Base-by-base conservation (phyloP, 805 yeast species). In the Suhomyces sp. region DNA sequence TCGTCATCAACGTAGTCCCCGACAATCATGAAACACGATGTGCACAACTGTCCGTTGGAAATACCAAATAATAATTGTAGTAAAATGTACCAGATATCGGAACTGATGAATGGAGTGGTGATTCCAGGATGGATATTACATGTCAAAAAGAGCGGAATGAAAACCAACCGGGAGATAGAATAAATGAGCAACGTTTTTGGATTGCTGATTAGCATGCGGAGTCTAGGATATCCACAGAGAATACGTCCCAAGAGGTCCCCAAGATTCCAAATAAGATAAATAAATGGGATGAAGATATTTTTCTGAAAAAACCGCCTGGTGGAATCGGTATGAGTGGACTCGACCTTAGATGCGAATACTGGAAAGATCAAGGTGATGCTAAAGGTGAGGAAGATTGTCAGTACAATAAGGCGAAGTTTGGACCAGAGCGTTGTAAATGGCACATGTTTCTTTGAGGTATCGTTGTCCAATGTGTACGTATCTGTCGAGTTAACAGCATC, bases 191-290 rank as follows among this genome's bases (percentile, higher is more conserved):
- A 58, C 10, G 54, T 58, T 5, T 46, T 39, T 12, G 79, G 77
- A 20, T 59, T 58, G 8, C 48, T 48, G 12, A 83, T 61, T 19
- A 65, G 43, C 29, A 65, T 45, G 2, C 51, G 15, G 31, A 28
- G 16, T 38, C 50, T 11, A 69, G 72, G 40, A 34, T 49, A 55
- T 2, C 85, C 79, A 69, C 96, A 79, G 22, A 72, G 42, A 4
- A 87, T 55, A 30, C 98, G 69, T 2, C 97, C 97, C 3, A 68
- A 58, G 18, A 93, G 66, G 55, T 91, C 98, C 13, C 98, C 98
- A 10, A 77, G 38, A 58, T 91, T 91, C 98, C 98, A 91, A 11
- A 84, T 56, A 15, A 90, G 64, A 54, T 83, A 88, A 3, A 87
- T 80, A 33, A 88, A 57, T 2, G 98, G 97, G 12, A 87, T 74